Evolutionary conservation across 495 filamentous ascomycete species (phyloP).

Genomic region (Pyronema domesticum): DNA sequence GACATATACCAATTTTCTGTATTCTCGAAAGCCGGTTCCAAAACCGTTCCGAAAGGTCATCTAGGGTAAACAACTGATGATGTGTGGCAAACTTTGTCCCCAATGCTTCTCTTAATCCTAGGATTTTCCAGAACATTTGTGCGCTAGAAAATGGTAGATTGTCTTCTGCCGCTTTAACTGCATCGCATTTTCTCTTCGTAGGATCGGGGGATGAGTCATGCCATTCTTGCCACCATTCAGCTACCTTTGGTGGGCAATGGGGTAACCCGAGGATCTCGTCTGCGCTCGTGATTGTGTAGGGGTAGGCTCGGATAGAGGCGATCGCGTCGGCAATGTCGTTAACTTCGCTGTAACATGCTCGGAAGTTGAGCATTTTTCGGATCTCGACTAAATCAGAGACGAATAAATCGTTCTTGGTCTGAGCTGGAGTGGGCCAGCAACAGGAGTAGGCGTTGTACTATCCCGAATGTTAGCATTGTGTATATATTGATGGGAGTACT

Average conservation of each 20-base stretch:
- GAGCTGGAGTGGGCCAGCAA: constrained; percentile 52
- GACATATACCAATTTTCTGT: constrained; percentile 93
- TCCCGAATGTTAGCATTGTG: not conserved
- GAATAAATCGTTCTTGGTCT: constrained; percentile 59
- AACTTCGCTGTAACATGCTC: constrained; percentile 57
- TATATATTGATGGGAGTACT: too few species aligned
- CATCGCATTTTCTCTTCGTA: constrained; percentile 36
- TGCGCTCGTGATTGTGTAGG: constrained; percentile 36
- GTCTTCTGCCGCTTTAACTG: constrained; percentile 43
- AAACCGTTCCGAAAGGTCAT: constrained; percentile 70
- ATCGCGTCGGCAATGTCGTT: constrained; percentile 83
- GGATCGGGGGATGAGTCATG: constrained; percentile 28
- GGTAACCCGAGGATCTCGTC: constrained; percentile 55
- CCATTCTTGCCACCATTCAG: constrained; percentile 62
- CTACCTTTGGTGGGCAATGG: constrained; percentile 66
- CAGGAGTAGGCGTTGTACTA: constrained; percentile 55
- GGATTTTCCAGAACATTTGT: constrained; percentile 54
- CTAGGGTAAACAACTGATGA: constrained; percentile 55
- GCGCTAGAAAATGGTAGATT: constrained; percentile 40
- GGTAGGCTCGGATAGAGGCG: constrained; percentile 68
- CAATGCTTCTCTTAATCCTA: constrained; percentile 73
- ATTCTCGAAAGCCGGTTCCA: constrained; percentile 59
- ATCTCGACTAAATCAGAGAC: constrained; percentile 61
- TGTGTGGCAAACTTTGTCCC: constrained; percentile 68
- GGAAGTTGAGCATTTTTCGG: constrained; percentile 47